A percentile compares a stretch with the other conserved stretches of the same genome.
Evolutionary conservation across 352 stramenopile genomes (phyloP).

Genomic region (Globisporangium takayamanum): DNA sequence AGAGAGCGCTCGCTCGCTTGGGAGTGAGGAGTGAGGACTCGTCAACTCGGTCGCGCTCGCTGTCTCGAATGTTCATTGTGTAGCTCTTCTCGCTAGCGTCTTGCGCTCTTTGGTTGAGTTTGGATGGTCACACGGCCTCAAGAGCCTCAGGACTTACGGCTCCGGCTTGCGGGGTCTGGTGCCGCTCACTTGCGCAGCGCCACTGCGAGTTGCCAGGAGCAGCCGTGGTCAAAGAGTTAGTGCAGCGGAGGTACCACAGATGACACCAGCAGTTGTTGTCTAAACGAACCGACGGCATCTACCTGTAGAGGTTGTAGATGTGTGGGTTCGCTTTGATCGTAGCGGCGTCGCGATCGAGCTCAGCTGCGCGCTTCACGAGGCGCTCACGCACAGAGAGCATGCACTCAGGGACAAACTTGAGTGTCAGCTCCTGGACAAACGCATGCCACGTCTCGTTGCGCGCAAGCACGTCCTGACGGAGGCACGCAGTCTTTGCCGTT

Average conservation of each 20-base stretch:
- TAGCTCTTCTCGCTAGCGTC: no score
- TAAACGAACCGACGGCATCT: background rate
- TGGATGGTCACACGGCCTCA: no score
- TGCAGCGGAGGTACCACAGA: background rate
- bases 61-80: background rate
- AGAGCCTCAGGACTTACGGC: background rate
- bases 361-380: conserved; percentile 35
- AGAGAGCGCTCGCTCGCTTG: no score
- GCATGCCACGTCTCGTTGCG: conserved; percentile 38
- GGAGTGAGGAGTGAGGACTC: background rate
- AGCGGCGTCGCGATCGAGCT: conserved; percentile 42
- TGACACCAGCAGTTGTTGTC: background rate
- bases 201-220: no score
- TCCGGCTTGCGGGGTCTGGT: background rate
- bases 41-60: background rate
- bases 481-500: conserved; percentile 16
- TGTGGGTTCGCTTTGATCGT: conserved; percentile 54
- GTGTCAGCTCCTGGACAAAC: conserved; percentile 52
- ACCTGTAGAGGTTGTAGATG: conserved; percentile 67
- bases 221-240: no score
- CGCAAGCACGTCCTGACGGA: conserved; percentile 29
- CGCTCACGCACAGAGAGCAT: conserved; percentile 62
- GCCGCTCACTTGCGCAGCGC: background rate
- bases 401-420: conserved; percentile 64
- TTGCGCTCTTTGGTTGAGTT: no score